A percentile compares a stretch with the other conserved stretches of the same genome.
Conservation (phyloP, 139 green algal genomes). For the Yamagishiella unicocca region DNA sequence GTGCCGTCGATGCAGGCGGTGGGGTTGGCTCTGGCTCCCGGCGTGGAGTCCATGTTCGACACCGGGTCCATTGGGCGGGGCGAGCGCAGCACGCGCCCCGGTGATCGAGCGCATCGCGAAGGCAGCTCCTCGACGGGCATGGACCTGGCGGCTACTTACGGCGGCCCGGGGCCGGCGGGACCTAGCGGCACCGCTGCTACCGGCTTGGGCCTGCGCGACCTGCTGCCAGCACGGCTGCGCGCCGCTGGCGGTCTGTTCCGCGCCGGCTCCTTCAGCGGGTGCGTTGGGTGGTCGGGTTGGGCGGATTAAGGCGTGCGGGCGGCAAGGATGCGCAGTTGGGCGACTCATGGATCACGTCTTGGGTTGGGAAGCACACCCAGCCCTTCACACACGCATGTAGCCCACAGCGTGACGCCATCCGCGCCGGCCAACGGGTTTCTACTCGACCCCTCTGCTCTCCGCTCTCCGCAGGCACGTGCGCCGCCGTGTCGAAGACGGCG, state of each 20-base stretch:
- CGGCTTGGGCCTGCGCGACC: neutral
- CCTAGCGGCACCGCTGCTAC: too few species aligned
- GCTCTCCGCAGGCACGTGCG: neutral
- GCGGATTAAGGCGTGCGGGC: neutral
- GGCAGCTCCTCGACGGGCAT: too few species aligned
- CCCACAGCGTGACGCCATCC: too few species aligned
- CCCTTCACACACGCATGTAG: too few species aligned
- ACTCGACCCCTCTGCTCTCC: neutral
- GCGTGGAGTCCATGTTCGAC: neutral
- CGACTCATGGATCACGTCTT: too few species aligned
- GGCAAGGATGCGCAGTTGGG: neutral
- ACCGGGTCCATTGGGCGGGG: too few species aligned
- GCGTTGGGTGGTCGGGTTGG: too few species aligned
- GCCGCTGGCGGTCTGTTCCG: constrained; percentile 29
- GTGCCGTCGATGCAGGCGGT: neutral
- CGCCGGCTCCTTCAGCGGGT: constrained; percentile 34
- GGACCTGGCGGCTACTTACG: too few species aligned
- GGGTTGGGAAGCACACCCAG: too few species aligned
- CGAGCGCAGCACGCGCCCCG: too few species aligned
- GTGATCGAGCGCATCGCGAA: too few species aligned
- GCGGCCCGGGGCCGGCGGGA: too few species aligned
- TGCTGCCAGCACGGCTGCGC: neutral
- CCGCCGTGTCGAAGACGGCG: neutral
- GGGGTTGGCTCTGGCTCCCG: neutral
- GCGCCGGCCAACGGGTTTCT: neutral